Evolutionary conservation across 2,329 filamentous ascomycete species (phyloP).

Genomic region (Botrytis cinerea): DNA sequence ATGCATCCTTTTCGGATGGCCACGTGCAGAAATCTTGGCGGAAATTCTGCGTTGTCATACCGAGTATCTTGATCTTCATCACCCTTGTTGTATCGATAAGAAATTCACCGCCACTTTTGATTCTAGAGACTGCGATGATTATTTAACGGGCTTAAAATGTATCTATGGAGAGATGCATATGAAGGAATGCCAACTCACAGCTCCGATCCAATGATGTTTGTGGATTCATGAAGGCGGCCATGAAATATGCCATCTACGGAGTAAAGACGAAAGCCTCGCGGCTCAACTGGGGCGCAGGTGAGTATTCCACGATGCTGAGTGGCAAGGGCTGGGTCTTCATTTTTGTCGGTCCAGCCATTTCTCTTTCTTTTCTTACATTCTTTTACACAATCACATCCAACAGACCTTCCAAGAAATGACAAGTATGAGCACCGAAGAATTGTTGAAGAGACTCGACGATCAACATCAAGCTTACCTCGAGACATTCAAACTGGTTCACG

Average conservation of each 20-base stretch:
- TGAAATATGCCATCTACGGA: not conserved
- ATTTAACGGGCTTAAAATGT: not conserved
- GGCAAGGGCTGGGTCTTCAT: not conserved
- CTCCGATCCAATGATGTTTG: conserved; percentile 10
- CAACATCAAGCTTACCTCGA: conserved; percentile 36
- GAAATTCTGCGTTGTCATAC: conserved; percentile 17
- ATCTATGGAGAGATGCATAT: conserved; percentile 7
- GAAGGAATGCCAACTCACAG: not conserved
- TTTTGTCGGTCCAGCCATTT: conserved; percentile 14
- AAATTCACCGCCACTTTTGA: conserved; percentile 20
- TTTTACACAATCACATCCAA: conserved; percentile 8
- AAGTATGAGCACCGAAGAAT: conserved; percentile 30
- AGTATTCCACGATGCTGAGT: not conserved
- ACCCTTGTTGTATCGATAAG: conserved; percentile 10
- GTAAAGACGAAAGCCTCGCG: conserved; percentile 5
- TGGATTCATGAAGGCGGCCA: not conserved
- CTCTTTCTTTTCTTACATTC: not conserved
- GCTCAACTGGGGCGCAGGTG: conserved; percentile 6
- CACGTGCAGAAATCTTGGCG: conserved; percentile 12
- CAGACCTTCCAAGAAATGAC: conserved; percentile 2
- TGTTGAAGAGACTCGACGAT: conserved; percentile 35
- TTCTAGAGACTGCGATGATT: not conserved
- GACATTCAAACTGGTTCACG: conserved; percentile 35
- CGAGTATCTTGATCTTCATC: not conserved
- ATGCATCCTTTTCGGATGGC: not conserved